Base-by-base conservation (phyloP, 1,284 basidiomycete genomes). In the Cryptococcus hybrid region DNA sequence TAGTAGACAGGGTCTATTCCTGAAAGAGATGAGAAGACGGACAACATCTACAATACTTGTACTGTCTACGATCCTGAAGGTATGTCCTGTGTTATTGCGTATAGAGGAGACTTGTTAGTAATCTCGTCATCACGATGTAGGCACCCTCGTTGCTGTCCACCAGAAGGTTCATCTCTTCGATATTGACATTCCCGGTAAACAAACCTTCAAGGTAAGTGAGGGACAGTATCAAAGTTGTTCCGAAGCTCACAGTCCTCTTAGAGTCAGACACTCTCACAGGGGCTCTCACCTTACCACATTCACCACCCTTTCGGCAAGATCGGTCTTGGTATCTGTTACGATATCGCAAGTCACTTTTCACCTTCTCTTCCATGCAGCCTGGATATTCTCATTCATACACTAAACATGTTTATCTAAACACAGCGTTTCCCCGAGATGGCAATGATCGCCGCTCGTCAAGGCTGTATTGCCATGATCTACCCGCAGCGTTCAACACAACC, bases 121-220 rank as follows among this genome's bases (percentile, higher is more conserved):
- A 18, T 2, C 18, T 18, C 18, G 18, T 18, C 18, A 18, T 30
- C 47, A 48, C 44, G 38, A 8, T 18, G 9, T 61, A 91, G 91
- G 91, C 11, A 85, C 89, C 52, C 83, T 98, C 44, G 85, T 99
- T 35, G 88, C 90, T 0, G 85, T 85, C 40, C 92, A 98, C 76
- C 86, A 95, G 54, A 98, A 99, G 78, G 84, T 99, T 1, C 96
- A 99, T 73, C 81, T 99, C 7, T 99, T 99, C 73, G 95, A 99
- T 75, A 98, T 99, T 61, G 91, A 99, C 73, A 95, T 98, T 55
- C 93, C 93, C 0, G 95, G 95, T 15, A 88, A 91, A 75, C 97
- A 99, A 78, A 92, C 81, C 3, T 99, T 99, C 85, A 95, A 95
- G 82, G 92, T 89, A 56, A 61, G 79, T 66, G 46, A 18, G 18